Evolutionary conservation across 495 filamentous ascomycete genomes (phyloP).

Genomic region (Aspergillus sclerotiicarbonarius): DNA sequence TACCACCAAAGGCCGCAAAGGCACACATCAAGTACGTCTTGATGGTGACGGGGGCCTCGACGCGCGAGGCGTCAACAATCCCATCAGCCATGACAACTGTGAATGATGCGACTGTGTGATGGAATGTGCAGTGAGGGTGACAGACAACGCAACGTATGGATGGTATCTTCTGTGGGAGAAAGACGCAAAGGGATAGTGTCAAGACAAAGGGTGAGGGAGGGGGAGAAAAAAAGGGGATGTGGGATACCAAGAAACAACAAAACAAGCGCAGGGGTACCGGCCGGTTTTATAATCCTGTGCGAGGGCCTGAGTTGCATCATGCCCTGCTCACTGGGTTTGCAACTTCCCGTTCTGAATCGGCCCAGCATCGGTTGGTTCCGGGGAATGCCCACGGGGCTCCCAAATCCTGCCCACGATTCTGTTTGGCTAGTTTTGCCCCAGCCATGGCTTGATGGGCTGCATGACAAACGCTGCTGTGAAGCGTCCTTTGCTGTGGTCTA

Average conservation of each 20-base stretch:
- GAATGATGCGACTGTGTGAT: no score
- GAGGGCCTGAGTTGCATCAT: slow-evolving; percentile 4
- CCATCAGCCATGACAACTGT: slow-evolving; percentile 21
- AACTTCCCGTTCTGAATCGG: slow-evolving; percentile 17
- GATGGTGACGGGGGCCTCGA: slow-evolving; percentile 62
- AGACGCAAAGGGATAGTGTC: neutral
- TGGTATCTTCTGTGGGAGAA: neutral
- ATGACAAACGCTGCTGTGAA: neutral
- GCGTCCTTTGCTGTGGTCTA: no score
- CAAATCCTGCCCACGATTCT: neutral
- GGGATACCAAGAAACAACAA: no score
- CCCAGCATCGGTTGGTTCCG: slow-evolving; percentile 11
- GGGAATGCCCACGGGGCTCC: slow-evolving; percentile 22
- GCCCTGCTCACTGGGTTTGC: neutral
- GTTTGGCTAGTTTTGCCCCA: neutral
- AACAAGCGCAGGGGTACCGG: neutral
- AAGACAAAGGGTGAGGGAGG: no score
- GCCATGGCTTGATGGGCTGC: neutral
- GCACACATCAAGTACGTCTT: slow-evolving; percentile 63
- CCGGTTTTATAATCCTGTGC: slow-evolving; percentile 3
- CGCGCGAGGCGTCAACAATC: slow-evolving; percentile 21
- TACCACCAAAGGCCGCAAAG: slow-evolving; percentile 59
- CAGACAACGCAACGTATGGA: neutral
- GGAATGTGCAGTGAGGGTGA: neutral
- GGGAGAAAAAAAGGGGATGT: no score